A percentile compares a stretch with the other conserved stretches of the same genome.
phyloP scores from a whole-genome alignment of 2,329 filamentous ascomycete genomes.

The Microcyclospora pomicola region DNA sequence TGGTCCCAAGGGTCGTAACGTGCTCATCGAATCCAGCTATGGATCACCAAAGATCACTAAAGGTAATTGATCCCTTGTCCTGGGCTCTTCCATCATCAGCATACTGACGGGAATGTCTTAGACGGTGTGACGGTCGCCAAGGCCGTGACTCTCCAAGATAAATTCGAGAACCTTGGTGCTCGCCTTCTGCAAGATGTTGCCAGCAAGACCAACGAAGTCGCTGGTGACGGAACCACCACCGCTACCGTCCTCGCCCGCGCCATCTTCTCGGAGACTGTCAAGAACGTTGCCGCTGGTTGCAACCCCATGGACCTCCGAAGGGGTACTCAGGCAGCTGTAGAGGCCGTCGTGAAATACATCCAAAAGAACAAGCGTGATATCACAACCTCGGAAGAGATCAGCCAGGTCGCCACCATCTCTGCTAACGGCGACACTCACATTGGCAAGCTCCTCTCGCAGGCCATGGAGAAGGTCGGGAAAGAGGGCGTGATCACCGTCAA shows the following conservation, averaged over 20 bases:
- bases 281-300: constrained; percentile 98
- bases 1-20: constrained; percentile 95
- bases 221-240: constrained; percentile 96
- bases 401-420: constrained; percentile 94
- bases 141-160: constrained; percentile 88
- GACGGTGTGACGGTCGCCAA: constrained; percentile 46
- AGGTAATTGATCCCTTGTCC: constrained; percentile 44
- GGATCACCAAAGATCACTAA: constrained; percentile 99
- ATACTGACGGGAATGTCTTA: constrained; percentile 9
- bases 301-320: constrained; percentile 98
- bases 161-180: constrained; percentile 98
- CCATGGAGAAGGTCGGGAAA: constrained; percentile 99
- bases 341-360: constrained; percentile 85
- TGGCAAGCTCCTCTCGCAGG: constrained; percentile 87
- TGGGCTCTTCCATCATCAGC: not conserved
- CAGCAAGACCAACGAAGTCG: constrained; percentile 97
- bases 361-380: constrained; percentile 96
- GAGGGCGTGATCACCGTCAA: constrained; percentile 99
- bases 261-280: constrained; percentile 99
- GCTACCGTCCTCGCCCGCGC: constrained; percentile 92
- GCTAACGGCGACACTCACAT: constrained; percentile 95
- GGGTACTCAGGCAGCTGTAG: constrained; percentile 91
- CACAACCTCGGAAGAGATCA: constrained; percentile 92
- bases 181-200: constrained; percentile 94
- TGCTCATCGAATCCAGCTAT: constrained; percentile 95